These are phyloP conservation scores for Phytophthora chlamydospora DNA, from an alignment of 352 stramenopile species.

Conservation along the genomic window DNA sequence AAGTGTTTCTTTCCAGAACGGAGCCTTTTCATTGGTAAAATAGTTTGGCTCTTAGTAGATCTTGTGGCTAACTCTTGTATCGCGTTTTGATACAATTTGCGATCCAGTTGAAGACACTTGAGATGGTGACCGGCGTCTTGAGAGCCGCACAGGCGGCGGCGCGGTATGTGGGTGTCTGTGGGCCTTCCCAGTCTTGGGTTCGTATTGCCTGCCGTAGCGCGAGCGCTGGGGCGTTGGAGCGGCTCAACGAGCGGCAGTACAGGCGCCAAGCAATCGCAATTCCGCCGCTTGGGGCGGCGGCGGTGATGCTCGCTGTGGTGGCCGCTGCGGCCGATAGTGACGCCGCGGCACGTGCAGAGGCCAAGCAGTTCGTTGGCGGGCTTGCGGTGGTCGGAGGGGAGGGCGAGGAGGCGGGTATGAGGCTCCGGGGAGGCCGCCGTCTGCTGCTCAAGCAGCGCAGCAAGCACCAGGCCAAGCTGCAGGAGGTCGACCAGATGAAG, in stretches of 20 bases:
- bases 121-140: slow-evolving; percentile 16
- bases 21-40: too few relatives aligned
- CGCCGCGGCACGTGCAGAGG: slow-evolving; percentile 3
- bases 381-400: slow-evolving; percentile 4
- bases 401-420: slow-evolving; percentile 23
- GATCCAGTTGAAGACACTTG: slow-evolving; percentile 15
- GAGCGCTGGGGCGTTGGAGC: not conserved
- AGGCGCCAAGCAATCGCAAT: not conserved
- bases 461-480: slow-evolving; percentile 61
- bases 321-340: slow-evolving; percentile 12
- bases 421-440: slow-evolving; percentile 31
- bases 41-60: too few relatives aligned
- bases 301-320: slow-evolving; percentile 16
- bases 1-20: too few relatives aligned
- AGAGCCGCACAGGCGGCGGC: not conserved
- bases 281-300: slow-evolving; percentile 14
- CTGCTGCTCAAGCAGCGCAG: slow-evolving; percentile 66
- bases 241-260: not conserved
- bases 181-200: not conserved
- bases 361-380: slow-evolving; percentile 16
- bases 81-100: slow-evolving; percentile 11
- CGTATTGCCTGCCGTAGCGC: not conserved
- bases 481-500: slow-evolving; percentile 75
- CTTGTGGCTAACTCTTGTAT: not conserved
- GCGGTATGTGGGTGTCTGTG: slow-evolving; percentile 3